Conservation (phyloP, 2,329 filamentous ascomycete species). For the Alternaria sp. region DNA sequence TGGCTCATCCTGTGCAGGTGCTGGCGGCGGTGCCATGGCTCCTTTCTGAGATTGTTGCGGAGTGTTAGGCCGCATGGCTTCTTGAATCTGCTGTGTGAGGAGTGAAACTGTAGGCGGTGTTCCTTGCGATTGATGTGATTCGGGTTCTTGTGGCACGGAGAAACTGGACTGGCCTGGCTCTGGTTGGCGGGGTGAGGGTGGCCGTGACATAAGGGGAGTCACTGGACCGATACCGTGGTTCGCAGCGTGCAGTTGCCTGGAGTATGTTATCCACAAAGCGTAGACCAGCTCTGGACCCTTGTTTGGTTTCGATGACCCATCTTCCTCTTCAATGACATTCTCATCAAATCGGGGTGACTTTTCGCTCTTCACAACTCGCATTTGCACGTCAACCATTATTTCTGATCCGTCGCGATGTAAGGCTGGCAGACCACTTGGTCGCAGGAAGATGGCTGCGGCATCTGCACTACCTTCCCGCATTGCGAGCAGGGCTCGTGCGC, state of each 20-base stretch:
- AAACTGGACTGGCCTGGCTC: constrained; percentile 71
- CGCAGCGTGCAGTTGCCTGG: constrained; percentile 83
- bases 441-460: constrained; percentile 75
- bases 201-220: constrained; percentile 68
- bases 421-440: constrained; percentile 82
- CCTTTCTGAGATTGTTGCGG: constrained; percentile 46
- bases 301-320: constrained; percentile 54
- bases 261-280: constrained; percentile 97
- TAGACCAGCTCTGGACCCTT: constrained; percentile 76
- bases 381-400: constrained; percentile 92
- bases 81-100: constrained; percentile 59
- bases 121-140: constrained; percentile 41
- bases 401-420: constrained; percentile 89
- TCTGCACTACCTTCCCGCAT: constrained; percentile 83
- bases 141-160: constrained; percentile 46
- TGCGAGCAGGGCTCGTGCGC: constrained; percentile 82
- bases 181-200: constrained; percentile 78
- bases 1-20: constrained; percentile 27
- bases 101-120: constrained; percentile 53
- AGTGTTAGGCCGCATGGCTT: constrained; percentile 56
- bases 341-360: constrained; percentile 58
- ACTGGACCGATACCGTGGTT: constrained; percentile 66
- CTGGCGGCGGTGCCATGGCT: constrained; percentile 21
- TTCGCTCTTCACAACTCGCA: constrained; percentile 93
- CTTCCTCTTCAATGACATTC: constrained; percentile 68